A percentile compares a stretch with the other conserved stretches of the same genome.
Conservation (phyloP, 306 rosid species). For the Fragaria nilgerrensis region DNA sequence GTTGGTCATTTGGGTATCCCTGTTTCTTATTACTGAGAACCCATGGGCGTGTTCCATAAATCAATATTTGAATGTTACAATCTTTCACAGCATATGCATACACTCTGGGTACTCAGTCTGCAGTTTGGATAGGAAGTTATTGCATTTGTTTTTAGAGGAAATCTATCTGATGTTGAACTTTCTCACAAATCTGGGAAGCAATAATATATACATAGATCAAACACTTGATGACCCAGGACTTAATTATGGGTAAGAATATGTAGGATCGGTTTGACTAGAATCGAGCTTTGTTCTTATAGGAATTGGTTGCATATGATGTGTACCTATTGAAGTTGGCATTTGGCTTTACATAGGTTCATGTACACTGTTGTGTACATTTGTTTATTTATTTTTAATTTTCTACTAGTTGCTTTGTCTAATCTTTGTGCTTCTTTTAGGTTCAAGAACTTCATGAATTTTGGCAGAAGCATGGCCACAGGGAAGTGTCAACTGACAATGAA, state of each 20-base stretch:
- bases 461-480: conserved; percentile 16
- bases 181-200: neutral
- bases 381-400: neutral
- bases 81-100: neutral
- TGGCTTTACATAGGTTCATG: neutral
- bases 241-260: neutral
- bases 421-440: neutral
- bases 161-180: neutral
- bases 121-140: neutral
- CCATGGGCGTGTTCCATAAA: neutral
- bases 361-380: neutral
- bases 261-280: neutral
- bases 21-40: neutral
- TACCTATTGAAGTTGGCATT: neutral
- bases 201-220: neutral
- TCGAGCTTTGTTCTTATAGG: neutral
- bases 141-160: neutral
- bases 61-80: neutral
- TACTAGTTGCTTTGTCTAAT: neutral
- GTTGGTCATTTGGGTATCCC: neutral
- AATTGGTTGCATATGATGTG: neutral
- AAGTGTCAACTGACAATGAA: conserved; percentile 6
- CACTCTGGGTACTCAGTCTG: neutral
- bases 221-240: neutral
- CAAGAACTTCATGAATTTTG: conserved; percentile 4